phyloP scores from a whole-genome alignment of 371 early-diverging fungal genomes.

The Apophysomyces variabilis region DNA sequence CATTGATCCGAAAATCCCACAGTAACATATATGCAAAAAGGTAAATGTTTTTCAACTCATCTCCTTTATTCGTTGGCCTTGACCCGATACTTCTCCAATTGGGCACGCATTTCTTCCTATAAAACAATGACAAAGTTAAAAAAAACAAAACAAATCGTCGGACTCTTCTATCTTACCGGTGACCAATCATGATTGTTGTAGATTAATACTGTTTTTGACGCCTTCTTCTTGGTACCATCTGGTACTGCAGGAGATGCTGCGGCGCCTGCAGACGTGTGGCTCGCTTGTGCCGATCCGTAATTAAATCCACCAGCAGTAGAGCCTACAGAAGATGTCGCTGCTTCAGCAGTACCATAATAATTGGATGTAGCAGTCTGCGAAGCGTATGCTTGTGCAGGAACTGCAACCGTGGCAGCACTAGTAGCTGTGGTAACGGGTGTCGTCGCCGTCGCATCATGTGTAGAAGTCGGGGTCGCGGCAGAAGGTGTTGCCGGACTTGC shows the following conservation, averaged over 20 bases:
- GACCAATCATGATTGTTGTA: slow-evolving; percentile 46
- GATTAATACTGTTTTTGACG: slow-evolving; percentile 41
- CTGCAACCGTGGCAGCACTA: slow-evolving; percentile 8
- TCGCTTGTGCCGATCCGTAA: background rate
- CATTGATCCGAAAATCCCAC: slow-evolving; percentile 4
- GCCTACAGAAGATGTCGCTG: background rate
- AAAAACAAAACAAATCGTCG: background rate
- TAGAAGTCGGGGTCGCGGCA: slow-evolving; percentile 8
- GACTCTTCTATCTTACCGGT: slow-evolving; percentile 22
- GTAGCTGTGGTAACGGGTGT: background rate
- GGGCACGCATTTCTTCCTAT: slow-evolving; percentile 27
- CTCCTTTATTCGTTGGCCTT: slow-evolving; percentile 14
- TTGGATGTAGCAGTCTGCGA: slow-evolving; percentile 10
- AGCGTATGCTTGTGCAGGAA: slow-evolving; percentile 17
- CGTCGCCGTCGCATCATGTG: slow-evolving; percentile 12
- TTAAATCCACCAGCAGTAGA: slow-evolving; percentile 1
- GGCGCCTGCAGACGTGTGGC: slow-evolving; percentile 9
- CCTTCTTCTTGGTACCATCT: slow-evolving; percentile 41
- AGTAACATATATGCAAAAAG: background rate
- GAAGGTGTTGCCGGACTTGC: slow-evolving; percentile 2
- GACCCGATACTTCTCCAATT: slow-evolving; percentile 24
- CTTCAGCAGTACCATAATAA: slow-evolving; percentile 10
- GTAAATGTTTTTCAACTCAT: slow-evolving; percentile 10
- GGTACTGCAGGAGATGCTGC: slow-evolving; percentile 13
- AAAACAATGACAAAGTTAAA: slow-evolving; percentile 3